Evolutionary conservation across 345 rosid species (phyloP).

Genomic region (Balakata baccata): DNA sequence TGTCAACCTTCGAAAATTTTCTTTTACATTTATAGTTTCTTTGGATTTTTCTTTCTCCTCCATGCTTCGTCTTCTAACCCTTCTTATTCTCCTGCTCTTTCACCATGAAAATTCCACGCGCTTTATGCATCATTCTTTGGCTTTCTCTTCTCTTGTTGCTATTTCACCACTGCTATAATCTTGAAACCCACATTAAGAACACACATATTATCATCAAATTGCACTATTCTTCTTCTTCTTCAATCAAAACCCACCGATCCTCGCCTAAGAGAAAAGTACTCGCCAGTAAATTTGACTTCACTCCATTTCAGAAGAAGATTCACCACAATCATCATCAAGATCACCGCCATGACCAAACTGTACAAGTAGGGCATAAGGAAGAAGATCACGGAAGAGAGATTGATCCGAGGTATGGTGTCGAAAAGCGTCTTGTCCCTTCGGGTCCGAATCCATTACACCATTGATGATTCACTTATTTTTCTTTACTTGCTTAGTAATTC

Average conservation of each 20-base stretch:
- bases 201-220: conserved; percentile 6
- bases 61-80: conserved; percentile 43
- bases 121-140: conserved; percentile 43
- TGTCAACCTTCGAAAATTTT: conserved; percentile 4
- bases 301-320: conserved; percentile 44
- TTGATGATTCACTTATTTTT: conserved; percentile 30
- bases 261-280: conserved; percentile 45
- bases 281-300: conserved; percentile 52
- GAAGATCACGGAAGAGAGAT: conserved; percentile 39
- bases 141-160: conserved; percentile 52
- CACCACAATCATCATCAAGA: conserved; percentile 13
- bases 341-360: conserved; percentile 1
- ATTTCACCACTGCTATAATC: conserved; percentile 40
- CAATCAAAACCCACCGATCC: conserved; percentile 14
- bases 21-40: not conserved
- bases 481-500: not conserved
- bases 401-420: conserved; percentile 75
- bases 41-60: not conserved
- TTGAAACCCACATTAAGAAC: conserved; percentile 30
- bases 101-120: conserved; percentile 42
- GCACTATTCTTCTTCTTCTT: no score
- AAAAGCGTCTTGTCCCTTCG: conserved; percentile 86
- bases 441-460: conserved; percentile 96
- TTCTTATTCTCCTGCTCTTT: conserved; percentile 26
- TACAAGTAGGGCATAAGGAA: not conserved